phyloP scores from a whole-genome alignment of 345 rosid genomes.

The Populus deltoides region DNA sequence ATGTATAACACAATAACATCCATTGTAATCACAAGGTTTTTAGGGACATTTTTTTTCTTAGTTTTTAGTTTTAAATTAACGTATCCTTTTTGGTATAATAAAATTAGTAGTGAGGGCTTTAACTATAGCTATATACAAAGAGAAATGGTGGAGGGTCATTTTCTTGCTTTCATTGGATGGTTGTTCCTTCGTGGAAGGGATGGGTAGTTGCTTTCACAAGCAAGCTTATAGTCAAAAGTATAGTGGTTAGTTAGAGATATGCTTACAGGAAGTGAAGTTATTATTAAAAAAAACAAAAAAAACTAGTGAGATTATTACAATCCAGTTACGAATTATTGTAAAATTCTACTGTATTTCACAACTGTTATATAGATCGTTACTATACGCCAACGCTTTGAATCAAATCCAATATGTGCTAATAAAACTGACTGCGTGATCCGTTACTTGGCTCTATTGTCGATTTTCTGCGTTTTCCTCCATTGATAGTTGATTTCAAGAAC shows the following conservation, averaged over 20 bases:
- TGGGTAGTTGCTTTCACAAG: conserved; percentile 42
- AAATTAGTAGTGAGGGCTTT: not conserved
- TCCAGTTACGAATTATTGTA: too few species aligned
- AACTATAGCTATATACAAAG: not conserved
- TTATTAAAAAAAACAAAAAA: too few species aligned
- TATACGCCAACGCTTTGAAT: too few species aligned
- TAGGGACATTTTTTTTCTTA: not conserved
- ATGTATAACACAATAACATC: conserved; percentile 32
- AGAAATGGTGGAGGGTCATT: conserved; percentile 25
- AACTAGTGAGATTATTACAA: too few species aligned
- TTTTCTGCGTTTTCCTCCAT: too few species aligned
- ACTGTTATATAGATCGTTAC: too few species aligned
- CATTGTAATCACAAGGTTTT: conserved; percentile 18
- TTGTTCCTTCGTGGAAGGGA: conserved; percentile 12
- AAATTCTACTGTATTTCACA: too few species aligned
- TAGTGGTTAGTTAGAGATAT: not conserved
- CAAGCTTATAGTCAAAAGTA: conserved; percentile 31
- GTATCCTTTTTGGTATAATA: not conserved
- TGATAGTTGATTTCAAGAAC: too few species aligned
- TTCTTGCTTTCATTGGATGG: conserved; percentile 18
- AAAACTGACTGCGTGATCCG: too few species aligned
- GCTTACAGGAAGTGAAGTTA: too few species aligned
- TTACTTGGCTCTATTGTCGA: too few species aligned
- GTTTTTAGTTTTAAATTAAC: not conserved
- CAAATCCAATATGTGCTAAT: too few species aligned